Evolutionary conservation across 164 flowering plant genomes (phyloP), one percentile per base, ranked within the genome.

Genomic region (Santalum album): DNA sequence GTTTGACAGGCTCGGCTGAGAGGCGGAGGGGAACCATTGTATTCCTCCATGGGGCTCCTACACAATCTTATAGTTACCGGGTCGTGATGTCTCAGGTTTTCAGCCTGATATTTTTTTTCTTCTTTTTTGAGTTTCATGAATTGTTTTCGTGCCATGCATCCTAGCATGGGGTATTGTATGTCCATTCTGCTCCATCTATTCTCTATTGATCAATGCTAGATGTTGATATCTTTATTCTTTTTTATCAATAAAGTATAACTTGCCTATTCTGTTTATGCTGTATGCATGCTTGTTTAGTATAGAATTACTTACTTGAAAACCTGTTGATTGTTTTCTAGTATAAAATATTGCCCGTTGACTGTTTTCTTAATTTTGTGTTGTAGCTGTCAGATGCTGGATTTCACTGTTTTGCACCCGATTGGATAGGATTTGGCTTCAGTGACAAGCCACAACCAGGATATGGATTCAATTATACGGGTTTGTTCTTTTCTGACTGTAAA

Each of bases 371-470:
- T 51, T 57, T 25, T 21, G 20, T 57, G 62, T 32, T 36, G 1
- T 62, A 91, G 98, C 65, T 92, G 90, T 78, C 91, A 54, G 87
- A 86, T 66, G 51, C 70, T 70, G 99, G 99, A n/a, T 92, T 89
- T 69, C 95, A 85, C 67, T 92, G 96, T 73, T 58, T 83, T 65
- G 99, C 99, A 56, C 99, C 96, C 72, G 99, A 92, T 68, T 92
- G 99, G 96, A 76, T 89, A 68, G 99, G 99, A 65, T 92, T 89
- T 73, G 99, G 99, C 62, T 89, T 92, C 74, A 92, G 96, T 74
- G 99, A 92, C 66, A 81, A 88, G 74, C 96, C 99, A 42, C 87
- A 85, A 66, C 80, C 94, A 36, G 95, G 95, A 68, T 92, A 88
- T 74, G 98, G 86, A 47, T 92, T 86, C 67, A 57, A 82, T 49